Evolutionary conservation across 257 asterid species (phyloP).

Genomic region (Scutellaria galericulata): DNA sequence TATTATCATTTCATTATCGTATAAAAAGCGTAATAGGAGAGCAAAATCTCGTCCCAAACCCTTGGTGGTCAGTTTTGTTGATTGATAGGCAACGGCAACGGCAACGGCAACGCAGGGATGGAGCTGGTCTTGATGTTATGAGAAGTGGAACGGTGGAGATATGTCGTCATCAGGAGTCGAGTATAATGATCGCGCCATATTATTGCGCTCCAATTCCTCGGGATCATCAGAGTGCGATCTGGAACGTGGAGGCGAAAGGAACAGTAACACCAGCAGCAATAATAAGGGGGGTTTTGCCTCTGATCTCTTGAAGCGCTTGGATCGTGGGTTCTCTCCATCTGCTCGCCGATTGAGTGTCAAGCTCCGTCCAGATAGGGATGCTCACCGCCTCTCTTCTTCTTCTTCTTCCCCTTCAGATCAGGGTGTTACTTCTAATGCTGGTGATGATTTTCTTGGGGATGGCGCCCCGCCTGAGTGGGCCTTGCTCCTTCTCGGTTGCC

Average conservation of each 20-base stretch:
- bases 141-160: conserved; percentile 25
- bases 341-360: conserved; percentile 54
- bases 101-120: neutral
- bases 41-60: conserved; percentile 25
- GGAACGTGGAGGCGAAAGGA: conserved; percentile 55
- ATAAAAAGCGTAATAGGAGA: no score
- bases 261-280: conserved; percentile 43
- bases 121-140: conserved; percentile 22
- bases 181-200: conserved; percentile 53
- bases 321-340: conserved; percentile 55
- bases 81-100: neutral
- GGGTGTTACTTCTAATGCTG: conserved; percentile 37
- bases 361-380: conserved; percentile 36
- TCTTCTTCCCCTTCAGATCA: conserved; percentile 52
- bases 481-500: conserved; percentile 85
- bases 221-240: conserved; percentile 68
- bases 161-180: conserved; percentile 63
- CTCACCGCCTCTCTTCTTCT: conserved; percentile 43
- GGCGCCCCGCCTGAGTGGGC: conserved; percentile 99
- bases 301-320: conserved; percentile 64
- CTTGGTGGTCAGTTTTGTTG: conserved; percentile 14
- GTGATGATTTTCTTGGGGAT: conserved; percentile 72
- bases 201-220: conserved; percentile 63
- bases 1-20: no score
- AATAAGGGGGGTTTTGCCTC: conserved; percentile 55